These are phyloP conservation scores for Penicillium corylophilum DNA, from an alignment of 2,329 filamentous ascomycete species.

Conservation along the genomic window DNA sequence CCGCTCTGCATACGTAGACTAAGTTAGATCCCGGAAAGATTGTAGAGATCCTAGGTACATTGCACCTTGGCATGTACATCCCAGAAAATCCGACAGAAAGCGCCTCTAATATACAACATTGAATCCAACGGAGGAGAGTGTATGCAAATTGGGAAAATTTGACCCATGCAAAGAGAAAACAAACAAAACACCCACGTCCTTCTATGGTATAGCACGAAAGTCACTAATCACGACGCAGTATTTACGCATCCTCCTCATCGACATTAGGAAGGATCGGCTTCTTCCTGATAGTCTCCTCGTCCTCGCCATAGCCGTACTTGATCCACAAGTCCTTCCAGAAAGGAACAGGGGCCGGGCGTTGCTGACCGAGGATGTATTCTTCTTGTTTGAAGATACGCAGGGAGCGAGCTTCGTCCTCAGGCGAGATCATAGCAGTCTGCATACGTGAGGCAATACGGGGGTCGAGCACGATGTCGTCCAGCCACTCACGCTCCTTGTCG, in stretches of 20 bases:
- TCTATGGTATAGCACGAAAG: conserved; percentile 21
- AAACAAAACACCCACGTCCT: conserved; percentile 19
- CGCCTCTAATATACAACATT: conserved; percentile 28
- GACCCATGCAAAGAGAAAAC: conserved; percentile 11
- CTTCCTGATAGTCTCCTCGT: conserved; percentile 37
- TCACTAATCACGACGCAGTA: background rate
- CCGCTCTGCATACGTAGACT: background rate
- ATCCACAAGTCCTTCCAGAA: conserved; percentile 43
- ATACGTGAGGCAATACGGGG: conserved; percentile 73
- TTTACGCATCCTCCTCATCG: conserved; percentile 31
- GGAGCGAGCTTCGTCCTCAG: conserved; percentile 69
- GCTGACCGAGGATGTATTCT: conserved; percentile 68
- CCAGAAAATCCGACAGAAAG: conserved; percentile 6
- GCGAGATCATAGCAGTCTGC: conserved; percentile 70
- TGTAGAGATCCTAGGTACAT: background rate
- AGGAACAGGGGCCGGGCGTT: conserved; percentile 35
- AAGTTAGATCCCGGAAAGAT: background rate
- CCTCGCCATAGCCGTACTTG: conserved; percentile 42
- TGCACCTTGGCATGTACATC: conserved; percentile 12
- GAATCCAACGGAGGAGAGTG: conserved; percentile 21
- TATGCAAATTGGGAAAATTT: conserved; percentile 22
- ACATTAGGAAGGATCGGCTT: conserved; percentile 44
- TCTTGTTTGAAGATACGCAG: conserved; percentile 62
- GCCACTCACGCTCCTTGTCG: conserved; percentile 70
- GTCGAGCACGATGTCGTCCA: conserved; percentile 72